Percentiles rank a stretch among this genome's conserved stretches.
These are phyloP conservation scores for Saccharomycopsis sp. DNA, from an alignment of 805 yeast species.

Conservation along the genomic window DNA sequence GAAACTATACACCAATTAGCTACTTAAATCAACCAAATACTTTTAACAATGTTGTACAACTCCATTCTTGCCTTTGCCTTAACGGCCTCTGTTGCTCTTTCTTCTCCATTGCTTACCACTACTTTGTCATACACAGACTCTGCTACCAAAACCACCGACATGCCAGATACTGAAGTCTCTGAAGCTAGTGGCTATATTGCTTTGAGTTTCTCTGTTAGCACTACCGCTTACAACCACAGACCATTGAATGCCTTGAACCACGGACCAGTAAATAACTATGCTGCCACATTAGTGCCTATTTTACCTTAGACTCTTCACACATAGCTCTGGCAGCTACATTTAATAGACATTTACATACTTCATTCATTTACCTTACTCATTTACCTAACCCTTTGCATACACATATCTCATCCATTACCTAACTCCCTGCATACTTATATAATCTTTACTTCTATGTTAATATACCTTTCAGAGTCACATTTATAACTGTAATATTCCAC, in stretches of 20 bases:
- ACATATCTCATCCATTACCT: too few species aligned
- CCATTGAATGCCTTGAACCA: neutral
- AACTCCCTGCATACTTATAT: neutral
- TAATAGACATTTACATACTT: neutral
- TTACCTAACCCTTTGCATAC: neutral
- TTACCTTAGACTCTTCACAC: neutral
- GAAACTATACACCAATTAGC: neutral
- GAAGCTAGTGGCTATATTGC: neutral
- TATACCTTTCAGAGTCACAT: too few species aligned
- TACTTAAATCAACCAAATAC: neutral
- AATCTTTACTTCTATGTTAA: neutral
- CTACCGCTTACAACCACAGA: neutral
- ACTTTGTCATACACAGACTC: neutral
- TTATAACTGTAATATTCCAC: too few species aligned
- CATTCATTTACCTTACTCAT: neutral
- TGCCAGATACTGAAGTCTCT: neutral
- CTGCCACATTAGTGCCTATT: neutral
- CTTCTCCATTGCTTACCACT: neutral
- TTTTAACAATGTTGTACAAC: neutral
- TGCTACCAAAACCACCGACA: neutral
- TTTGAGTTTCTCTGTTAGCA: neutral
- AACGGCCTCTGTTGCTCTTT: neutral
- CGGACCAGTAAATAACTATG: neutral
- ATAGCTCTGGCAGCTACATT: neutral
- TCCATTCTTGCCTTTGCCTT: neutral